Conservation (phyloP, 2,329 filamentous ascomycete species). For the Epichloe gansuensis region DNA sequence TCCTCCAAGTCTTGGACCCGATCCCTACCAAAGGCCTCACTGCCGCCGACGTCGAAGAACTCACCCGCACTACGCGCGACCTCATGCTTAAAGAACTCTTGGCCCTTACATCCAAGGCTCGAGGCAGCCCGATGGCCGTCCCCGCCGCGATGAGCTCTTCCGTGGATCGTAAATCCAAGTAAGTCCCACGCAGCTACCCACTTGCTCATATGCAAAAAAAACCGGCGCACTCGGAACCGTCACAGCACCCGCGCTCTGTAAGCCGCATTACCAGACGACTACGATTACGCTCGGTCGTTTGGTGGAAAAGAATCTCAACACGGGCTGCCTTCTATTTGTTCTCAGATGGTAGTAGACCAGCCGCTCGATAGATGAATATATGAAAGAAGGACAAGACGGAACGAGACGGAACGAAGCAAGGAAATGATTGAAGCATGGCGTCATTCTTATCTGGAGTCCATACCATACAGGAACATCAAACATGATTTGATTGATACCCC, state of each 20-base stretch:
- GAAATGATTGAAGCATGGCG: not conserved
- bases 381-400: not conserved
- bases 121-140: constrained; percentile 25
- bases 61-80: constrained; percentile 56
- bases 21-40: constrained; percentile 66
- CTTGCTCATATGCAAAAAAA: not conserved
- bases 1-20: constrained; percentile 56
- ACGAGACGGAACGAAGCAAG: not conserved
- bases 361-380: not conserved
- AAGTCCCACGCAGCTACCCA: not conserved
- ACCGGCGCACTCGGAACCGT: not conserved
- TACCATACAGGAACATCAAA: not conserved
- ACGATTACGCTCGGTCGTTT: no score
- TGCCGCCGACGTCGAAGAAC: constrained; percentile 62
- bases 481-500: constrained; percentile 3
- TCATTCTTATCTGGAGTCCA: not conserved
- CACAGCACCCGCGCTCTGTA: no score
- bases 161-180: constrained; percentile 13
- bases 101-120: constrained; percentile 38
- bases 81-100: constrained; percentile 61
- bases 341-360: not conserved
- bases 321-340: not conserved
- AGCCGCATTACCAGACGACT: no score
- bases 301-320: not conserved
- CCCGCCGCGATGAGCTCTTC: constrained; percentile 20